Evolutionary conservation across 495 filamentous ascomycete species (phyloP), one percentile per base, ranked within the genome.

Genomic region (Talaromyces adpressus): DNA sequence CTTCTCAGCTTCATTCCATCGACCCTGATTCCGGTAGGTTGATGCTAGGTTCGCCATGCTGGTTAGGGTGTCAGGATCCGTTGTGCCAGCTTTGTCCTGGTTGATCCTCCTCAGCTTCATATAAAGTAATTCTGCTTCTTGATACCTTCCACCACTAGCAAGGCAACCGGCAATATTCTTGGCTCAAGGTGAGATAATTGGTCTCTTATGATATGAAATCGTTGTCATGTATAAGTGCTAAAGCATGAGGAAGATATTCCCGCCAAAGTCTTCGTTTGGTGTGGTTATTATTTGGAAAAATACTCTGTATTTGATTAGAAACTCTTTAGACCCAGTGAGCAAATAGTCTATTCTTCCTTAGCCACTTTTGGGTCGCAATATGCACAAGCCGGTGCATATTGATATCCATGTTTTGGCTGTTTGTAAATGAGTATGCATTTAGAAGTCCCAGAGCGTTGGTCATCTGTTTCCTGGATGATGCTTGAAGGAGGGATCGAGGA

Each of bases 101-200:
- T 29, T 57, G 16, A 53, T 62, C 32, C 59, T 47, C 49, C 69
- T 56, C 1, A 64, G 47, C 27, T 66, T 68, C 61, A 87, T 83
- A 20, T 80, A 65, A 41, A 88, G 77, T 2, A 84, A 80, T 65
- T 92, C 88, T 25, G 91, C 87, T 85, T 88, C 88, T 30, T 85
- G 78, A 65, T 89, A 87, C 53, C 65, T 29, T 32, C 66, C 61
- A 45, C 70, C 67, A 3, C 59, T 66, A n/a, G 51, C 0, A 9
- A 62, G 32, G 34, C 29, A 61, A 7, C 8, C 16, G 20, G 29
- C 62, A 18, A 66, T 27, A 4, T 54, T 57, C 4, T 45, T 22
- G 25, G 22, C 6, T n/a, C 5, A 62, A 51, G 20, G 25, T 16
- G 1, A 56, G 20, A 32, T 58, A 30, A 11, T 66, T 54, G 4